Evolutionary conservation across 768 basidiomycete species (phyloP).

Genomic region (Lactarius tabidus): DNA sequence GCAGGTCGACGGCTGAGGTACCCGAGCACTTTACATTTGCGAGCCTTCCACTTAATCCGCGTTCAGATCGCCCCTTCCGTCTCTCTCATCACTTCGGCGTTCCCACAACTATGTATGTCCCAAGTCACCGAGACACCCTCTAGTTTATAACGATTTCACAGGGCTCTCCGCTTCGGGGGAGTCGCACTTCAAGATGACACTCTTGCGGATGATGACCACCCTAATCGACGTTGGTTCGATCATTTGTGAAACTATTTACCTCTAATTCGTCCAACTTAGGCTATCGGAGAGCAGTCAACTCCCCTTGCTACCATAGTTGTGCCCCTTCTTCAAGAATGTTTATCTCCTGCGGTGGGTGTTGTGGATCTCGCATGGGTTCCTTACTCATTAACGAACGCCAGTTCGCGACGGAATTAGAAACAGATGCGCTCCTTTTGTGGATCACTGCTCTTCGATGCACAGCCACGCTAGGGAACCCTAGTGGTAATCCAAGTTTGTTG

Average conservation of each 20-base stretch:
- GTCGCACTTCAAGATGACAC: constrained; percentile 63
- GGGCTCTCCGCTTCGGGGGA: constrained; percentile 68
- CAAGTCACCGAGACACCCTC: constrained; percentile 2
- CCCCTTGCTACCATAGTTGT: constrained; percentile 53
- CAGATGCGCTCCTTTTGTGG: constrained; percentile 78
- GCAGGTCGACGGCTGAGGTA: constrained; percentile 40
- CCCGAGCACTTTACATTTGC: neutral
- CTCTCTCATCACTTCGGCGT: constrained; percentile 52
- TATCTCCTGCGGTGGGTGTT: constrained; percentile 47
- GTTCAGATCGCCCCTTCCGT: constrained; percentile 66
- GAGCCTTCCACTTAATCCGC: neutral
- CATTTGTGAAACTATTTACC: neutral
- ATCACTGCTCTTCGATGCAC: constrained; percentile 64
- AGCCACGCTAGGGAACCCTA: constrained; percentile 43
- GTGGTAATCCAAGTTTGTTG: constrained; percentile 48
- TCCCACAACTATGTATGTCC: constrained; percentile 70
- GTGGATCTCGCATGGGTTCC: neutral
- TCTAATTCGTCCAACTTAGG: constrained; percentile 38
- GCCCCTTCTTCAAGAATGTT: constrained; percentile 61
- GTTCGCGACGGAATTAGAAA: constrained; percentile 68
- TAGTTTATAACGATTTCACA: constrained; percentile 33
- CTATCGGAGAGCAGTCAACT: constrained; percentile 59
- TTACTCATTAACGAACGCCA: constrained; percentile 30
- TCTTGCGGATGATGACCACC: constrained; percentile 67
- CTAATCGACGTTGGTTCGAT: constrained; percentile 53